Conservation (phyloP, 768 basidiomycete species). For the Termitomyces heimii region DNA sequence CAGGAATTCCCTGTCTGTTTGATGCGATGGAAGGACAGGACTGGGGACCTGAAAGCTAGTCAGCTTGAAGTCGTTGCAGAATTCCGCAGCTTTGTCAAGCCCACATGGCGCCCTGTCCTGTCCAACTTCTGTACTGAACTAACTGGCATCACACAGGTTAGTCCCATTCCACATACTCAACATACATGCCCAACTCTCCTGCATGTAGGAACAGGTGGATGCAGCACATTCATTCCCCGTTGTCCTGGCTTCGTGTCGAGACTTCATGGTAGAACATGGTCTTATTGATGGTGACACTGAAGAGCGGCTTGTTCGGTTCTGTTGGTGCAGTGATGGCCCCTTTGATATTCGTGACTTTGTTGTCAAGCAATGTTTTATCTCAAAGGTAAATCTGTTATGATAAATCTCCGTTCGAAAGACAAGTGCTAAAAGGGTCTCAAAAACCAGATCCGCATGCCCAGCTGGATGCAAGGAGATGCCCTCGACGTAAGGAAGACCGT, state of each 20-base stretch:
- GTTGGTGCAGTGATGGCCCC: conserved; percentile 83
- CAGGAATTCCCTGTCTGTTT: conserved; percentile 95
- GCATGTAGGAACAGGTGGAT: conserved; percentile 70
- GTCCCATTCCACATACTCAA: conserved; percentile 14
- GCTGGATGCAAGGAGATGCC: conserved; percentile 68
- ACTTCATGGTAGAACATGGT: conserved; percentile 66
- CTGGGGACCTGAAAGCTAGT: conserved; percentile 41
- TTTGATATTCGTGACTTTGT: conserved; percentile 83
- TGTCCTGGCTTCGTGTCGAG: conserved; percentile 55
- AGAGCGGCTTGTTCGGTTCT: conserved; percentile 54
- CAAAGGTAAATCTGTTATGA: conserved; percentile 43
- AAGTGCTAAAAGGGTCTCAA: not conserved
- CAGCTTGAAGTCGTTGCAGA: conserved; percentile 68
- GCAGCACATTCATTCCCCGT: conserved; percentile 68
- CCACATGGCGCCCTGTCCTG: conserved; percentile 79
- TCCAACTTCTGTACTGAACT: conserved; percentile 80
- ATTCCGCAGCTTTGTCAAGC: conserved; percentile 84
- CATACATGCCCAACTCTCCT: not conserved
- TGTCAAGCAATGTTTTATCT: conserved; percentile 87
- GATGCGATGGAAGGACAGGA: conserved; percentile 72
- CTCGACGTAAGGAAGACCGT: conserved; percentile 69
- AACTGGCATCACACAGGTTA: conserved; percentile 91
- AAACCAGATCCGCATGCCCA: conserved; percentile 56
- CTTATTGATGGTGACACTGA: conserved; percentile 59
- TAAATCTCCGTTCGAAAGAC: too few relatives aligned